Percentiles rank a stretch among this genome's conserved stretches.
Conservation (phyloP, 805 yeast species). For the Starmerella stigmatis region DNA sequence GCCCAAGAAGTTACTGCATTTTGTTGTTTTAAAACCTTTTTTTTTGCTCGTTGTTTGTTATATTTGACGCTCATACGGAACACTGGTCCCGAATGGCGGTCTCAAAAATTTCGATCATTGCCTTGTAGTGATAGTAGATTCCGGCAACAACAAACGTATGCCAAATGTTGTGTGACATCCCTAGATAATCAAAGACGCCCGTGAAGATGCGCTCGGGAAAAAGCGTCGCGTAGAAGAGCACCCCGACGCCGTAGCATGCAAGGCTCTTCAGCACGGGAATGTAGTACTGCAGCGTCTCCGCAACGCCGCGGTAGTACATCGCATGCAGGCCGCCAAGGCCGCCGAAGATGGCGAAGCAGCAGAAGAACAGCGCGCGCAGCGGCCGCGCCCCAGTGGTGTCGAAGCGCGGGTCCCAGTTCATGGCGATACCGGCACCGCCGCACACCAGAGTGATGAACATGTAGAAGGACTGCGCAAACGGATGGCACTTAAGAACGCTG, state of each 20-base stretch:
- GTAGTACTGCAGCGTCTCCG: conserved; percentile 44
- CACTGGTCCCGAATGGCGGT: conserved; percentile 29
- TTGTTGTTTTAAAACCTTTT: not conserved
- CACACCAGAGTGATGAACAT: conserved; percentile 52
- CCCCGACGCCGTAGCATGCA: conserved; percentile 69
- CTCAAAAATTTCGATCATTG: conserved; percentile 61
- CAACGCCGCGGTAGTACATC: conserved; percentile 45
- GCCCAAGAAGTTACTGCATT: not conserved
- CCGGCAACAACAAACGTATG: conserved; percentile 85
- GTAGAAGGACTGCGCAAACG: conserved; percentile 39
- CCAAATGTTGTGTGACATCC: conserved; percentile 97
- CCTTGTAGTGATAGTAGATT: conserved; percentile 76
- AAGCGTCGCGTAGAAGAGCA: conserved; percentile 73
- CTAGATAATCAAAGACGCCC: conserved; percentile 34
- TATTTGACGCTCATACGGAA: not conserved
- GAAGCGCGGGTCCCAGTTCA: conserved; percentile 89
- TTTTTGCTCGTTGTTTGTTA: not conserved
- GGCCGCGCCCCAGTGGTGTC: conserved; percentile 80
- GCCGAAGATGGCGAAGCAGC: conserved; percentile 69
- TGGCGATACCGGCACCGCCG: conserved; percentile 60
- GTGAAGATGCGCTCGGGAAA: conserved; percentile 71
- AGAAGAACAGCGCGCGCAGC: conserved; percentile 67
- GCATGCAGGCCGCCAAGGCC: conserved; percentile 51
- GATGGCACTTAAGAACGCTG: conserved; percentile 56
- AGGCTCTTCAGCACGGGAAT: conserved; percentile 63